Base-by-base conservation (phyloP, 225 moss, liverwort and hornwort genomes). In the Physcomitrellopsis africana region DNA sequence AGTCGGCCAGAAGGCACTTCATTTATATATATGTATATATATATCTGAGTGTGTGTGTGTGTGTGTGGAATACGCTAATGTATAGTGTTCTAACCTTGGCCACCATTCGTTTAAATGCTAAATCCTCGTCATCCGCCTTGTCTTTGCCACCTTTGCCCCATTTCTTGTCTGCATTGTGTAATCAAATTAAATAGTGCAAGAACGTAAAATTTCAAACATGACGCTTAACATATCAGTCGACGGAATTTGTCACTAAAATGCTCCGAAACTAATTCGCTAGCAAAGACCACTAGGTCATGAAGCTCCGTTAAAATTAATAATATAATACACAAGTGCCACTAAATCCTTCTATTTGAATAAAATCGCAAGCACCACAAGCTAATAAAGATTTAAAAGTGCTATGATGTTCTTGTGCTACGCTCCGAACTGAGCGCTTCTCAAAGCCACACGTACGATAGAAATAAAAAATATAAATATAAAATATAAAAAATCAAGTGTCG, bases 91-190 rank as follows among this genome's bases (percentile, higher is more conserved):
- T 94, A 91, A 96, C 96, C 96, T 99, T 99, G 51, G 97, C 97
- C 70, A 99, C 94, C 97, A 99, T 99, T n/a, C 97, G 90, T 69
- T 99, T 99, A 63, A 99, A 99, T 16, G 94, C 94, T 68, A 99
- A 46, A 49, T 99, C 97, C 75, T 99, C 97, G 79, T 99, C 97
- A 72, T 99, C 94, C 49, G 87, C 84, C 80, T 93, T 99, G 74
- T 99, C 97, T 74, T 85, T 93, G 69, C 91, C 90, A 76, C 91
- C 91, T 84, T 92, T 93, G 23, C 92, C 90, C 94, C 86, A 94
- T 76, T 90, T 93, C 81, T 99, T 99, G 77, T 94, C 97, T 96
- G 83, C 75, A 81, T 11, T 54, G 37, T 65, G 51, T 47, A 57
- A 60, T 74, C 66, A 51, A 49, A 69, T 67, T 68, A 16, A 73